Conservation (phyloP, 805 yeast genomes). For the Wickerhamiella azyma region DNA sequence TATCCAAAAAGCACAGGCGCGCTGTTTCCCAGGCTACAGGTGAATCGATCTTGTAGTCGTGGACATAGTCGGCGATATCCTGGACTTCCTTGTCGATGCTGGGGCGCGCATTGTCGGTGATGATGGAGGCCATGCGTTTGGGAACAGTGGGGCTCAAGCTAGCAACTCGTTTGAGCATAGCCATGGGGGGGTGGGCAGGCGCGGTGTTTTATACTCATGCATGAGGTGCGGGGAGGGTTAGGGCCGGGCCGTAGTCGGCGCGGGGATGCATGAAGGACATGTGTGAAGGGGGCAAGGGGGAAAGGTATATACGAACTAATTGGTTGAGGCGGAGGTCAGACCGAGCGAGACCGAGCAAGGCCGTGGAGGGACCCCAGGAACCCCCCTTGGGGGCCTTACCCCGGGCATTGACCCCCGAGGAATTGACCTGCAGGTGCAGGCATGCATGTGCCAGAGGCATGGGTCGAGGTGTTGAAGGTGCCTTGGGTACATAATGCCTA, state of each 20-base stretch:
- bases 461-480: too few relatives aligned
- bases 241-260: conserved; percentile 5
- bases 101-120: conserved; percentile 39
- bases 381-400: too few relatives aligned
- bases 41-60: conserved; percentile 33
- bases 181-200: neutral
- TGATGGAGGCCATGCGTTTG: conserved; percentile 15
- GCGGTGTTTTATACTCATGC: neutral
- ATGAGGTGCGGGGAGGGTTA: conserved; percentile 1
- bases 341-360: too few relatives aligned
- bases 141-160: neutral
- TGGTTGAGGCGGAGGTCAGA: too few relatives aligned
- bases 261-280: neutral
- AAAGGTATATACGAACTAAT: neutral
- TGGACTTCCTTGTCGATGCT: conserved; percentile 35
- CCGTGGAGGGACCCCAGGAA: too few relatives aligned
- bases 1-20: conserved; percentile 40
- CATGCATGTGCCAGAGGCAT: too few relatives aligned
- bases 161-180: conserved; percentile 5
- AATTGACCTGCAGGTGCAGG: too few relatives aligned
- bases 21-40: conserved; percentile 41
- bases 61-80: conserved; percentile 40
- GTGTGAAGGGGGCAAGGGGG: neutral
- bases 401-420: too few relatives aligned
- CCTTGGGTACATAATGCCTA: too few relatives aligned